Conservation (phyloP, 306 rosid species). For the Prunus persica region DNA sequence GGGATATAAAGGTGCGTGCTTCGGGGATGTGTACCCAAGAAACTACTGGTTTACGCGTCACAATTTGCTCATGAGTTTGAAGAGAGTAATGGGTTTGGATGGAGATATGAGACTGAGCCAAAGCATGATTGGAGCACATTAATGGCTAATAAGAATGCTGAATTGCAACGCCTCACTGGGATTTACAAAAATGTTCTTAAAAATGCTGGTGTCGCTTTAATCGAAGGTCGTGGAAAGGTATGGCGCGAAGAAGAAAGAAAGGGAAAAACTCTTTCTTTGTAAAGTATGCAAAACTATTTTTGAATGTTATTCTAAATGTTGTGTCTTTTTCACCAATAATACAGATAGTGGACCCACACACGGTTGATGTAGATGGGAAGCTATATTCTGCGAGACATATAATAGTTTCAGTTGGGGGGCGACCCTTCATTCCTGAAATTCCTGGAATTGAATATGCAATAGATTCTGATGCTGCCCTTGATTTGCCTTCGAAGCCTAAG, state of each 20-base stretch:
- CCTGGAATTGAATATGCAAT: conserved; percentile 85
- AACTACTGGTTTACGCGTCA: conserved; percentile 76
- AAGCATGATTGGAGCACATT: conserved; percentile 93
- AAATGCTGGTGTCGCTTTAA: conserved; percentile 59
- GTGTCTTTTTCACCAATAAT: conserved; percentile 20
- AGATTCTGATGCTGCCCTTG: conserved; percentile 98
- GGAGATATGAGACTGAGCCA: conserved; percentile 83
- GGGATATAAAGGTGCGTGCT: conserved; percentile 67
- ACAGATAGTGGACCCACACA: conserved; percentile 86
- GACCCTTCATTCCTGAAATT: conserved; percentile 91
- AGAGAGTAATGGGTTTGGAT: conserved; percentile 90
- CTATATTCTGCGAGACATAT: conserved; percentile 82
- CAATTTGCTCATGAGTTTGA: conserved; percentile 89
- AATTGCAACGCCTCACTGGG: conserved; percentile 87
- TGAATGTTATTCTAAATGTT: background rate
- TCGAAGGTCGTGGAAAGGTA: conserved; percentile 98
- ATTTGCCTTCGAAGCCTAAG: conserved; percentile 79
- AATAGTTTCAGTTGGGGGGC: conserved; percentile 78
- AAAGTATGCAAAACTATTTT: background rate
- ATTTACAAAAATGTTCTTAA: conserved; percentile 75
- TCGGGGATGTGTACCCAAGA: conserved; percentile 98
- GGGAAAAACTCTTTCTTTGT: background rate
- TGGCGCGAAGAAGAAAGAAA: background rate
- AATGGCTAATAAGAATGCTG: conserved; percentile 94
- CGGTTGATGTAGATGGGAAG: conserved; percentile 82